Conservation (phyloP, 2,329 filamentous ascomycete genomes). For the Purpureocillium lavendulum region DNA sequence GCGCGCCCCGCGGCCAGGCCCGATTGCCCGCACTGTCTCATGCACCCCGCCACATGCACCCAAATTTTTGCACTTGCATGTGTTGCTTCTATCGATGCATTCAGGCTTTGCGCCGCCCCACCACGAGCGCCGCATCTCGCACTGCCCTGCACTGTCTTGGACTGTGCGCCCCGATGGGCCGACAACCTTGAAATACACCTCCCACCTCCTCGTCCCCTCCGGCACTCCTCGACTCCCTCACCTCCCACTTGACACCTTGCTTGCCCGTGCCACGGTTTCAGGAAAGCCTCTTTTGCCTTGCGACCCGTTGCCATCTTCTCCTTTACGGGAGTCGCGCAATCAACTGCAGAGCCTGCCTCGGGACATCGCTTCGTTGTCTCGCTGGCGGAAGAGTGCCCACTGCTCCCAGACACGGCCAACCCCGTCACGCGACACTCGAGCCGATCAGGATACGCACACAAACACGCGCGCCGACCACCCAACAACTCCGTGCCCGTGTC, state of each 20-base stretch:
- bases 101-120: not conserved
- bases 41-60: slow-evolving; percentile 7
- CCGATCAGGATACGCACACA: slow-evolving; percentile 8
- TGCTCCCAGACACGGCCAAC: not conserved
- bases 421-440: not conserved
- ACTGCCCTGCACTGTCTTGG: not conserved
- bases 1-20: too few relatives aligned
- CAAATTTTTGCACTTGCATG: slow-evolving; percentile 1
- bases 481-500: slow-evolving; percentile 18
- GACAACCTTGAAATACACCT: slow-evolving; percentile 10
- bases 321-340: too few relatives aligned
- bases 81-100: slow-evolving; percentile 4
- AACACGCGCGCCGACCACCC: slow-evolving; percentile 11
- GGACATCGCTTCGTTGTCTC: not conserved
- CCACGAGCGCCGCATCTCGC: not conserved
- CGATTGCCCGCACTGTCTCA: slow-evolving; percentile 3
- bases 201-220: not conserved
- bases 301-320: not conserved
- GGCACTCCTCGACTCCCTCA: slow-evolving; percentile 1
- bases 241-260: too few relatives aligned
- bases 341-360: not conserved
- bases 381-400: not conserved
- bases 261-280: too few relatives aligned
- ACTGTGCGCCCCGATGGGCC: slow-evolving; percentile 4
- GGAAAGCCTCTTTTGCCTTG: slow-evolving; percentile 1